phyloP scores from a whole-genome alignment of 257 asterid species.

The Solanum virginianum region DNA sequence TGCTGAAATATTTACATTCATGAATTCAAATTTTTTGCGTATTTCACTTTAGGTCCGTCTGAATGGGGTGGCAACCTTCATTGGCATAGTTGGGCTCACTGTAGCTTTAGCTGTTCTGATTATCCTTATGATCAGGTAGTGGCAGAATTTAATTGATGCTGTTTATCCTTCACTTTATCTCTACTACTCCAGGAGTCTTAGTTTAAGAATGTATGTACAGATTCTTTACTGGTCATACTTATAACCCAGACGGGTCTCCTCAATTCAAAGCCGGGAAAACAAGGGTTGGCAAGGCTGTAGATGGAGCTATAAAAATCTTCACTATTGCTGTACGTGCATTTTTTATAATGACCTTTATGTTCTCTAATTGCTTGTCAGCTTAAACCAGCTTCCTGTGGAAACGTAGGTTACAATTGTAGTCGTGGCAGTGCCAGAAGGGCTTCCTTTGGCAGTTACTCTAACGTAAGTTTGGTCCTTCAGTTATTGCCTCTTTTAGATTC shows the following conservation, averaged over 20 bases:
- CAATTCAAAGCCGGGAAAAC: slow-evolving; percentile 67
- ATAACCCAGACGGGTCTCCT: slow-evolving; percentile 33
- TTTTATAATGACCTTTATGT: not conserved
- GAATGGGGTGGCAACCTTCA: slow-evolving; percentile 93
- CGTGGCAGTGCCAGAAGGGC: slow-evolving; percentile 98
- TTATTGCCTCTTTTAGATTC: not conserved
- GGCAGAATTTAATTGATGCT: not conserved
- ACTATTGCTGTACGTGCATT: slow-evolving; percentile 70
- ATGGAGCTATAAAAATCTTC: slow-evolving; percentile 70
- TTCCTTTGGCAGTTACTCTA: slow-evolving; percentile 91
- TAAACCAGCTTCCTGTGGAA: not conserved
- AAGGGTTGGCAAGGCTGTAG: slow-evolving; percentile 47
- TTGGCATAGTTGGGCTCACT: slow-evolving; percentile 74
- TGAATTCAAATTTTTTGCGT: not conserved
- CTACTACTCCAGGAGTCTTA: not conserved
- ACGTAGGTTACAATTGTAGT: slow-evolving; percentile 88
- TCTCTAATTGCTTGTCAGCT: not conserved
- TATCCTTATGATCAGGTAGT: slow-evolving; percentile 65
- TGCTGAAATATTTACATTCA: not conserved
- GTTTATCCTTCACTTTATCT: slow-evolving; percentile 1
- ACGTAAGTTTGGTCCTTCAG: slow-evolving; percentile 44
- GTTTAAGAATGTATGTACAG: slow-evolving; percentile 24
- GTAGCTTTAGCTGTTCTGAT: slow-evolving; percentile 66
- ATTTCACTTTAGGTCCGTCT: slow-evolving; percentile 56
- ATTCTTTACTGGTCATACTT: slow-evolving; percentile 72